Base-by-base conservation (phyloP, 306 rosid genomes). In the Rosa rugosa region DNA sequence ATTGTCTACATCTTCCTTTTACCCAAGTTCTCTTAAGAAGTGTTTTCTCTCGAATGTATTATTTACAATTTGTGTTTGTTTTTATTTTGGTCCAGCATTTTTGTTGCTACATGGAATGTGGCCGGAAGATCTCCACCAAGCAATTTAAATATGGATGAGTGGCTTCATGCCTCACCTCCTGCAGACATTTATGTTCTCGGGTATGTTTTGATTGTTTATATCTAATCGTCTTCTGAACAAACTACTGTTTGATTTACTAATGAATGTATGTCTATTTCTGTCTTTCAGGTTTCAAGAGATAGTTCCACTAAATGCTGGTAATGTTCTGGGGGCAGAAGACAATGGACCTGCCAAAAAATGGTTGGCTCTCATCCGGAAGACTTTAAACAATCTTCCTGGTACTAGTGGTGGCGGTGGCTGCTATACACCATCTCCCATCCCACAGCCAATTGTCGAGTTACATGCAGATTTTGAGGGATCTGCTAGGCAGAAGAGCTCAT, bases 331-430 rank as follows among this genome's bases (percentile, higher is more conserved):
- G 3, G 91, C 99, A 49, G 99, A 96, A 83, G 99, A 96, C 91
- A 96, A 91, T 76, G 99, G 99, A 82, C 99, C 99, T 47, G 99
- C 99, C 70, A 96, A 96, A 84, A 96, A 96, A 80, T 96, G 99
- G 99, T 73, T 86, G 87, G 90, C 99, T 84, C 94, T 96, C 60
- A 96, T 96, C 50, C 87, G 98, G 68, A 96, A 86, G 80, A 89
- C 97, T 54, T 89, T 96, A 41, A 96, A 93, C 88, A 90, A 90
- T 84, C 93, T 96, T 78, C 99, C 99, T 2, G 99, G 99, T 46
- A 85, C 91, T 41, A 96, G 98, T 45, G 93, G 96, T 54, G 84
- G 88, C 17, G 78, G 86, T 73, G 96, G 83, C 17, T 96, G 91
- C 73, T 93, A 96, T 83, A 91, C 99, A 6, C 97, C 99, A 36